phyloP scores from a whole-genome alignment of 106 monocot genomes.

The Dendrobium catenatum region DNA sequence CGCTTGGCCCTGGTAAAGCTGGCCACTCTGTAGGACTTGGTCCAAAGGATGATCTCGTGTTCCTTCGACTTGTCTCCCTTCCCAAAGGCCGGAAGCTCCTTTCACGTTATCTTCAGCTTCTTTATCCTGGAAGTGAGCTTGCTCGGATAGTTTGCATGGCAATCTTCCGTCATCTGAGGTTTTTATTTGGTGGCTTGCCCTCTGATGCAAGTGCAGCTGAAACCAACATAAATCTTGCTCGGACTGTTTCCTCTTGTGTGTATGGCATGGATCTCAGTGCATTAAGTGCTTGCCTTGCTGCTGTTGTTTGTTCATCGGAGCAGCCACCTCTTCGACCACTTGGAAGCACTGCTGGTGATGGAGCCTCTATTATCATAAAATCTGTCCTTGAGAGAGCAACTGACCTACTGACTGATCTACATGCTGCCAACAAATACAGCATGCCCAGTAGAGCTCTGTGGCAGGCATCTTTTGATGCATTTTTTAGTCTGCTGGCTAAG shows the following conservation, averaged over 20 bases:
- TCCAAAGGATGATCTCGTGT: slow-evolving; percentile 81
- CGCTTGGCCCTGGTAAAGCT: slow-evolving; percentile 44
- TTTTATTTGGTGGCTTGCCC: slow-evolving; percentile 74
- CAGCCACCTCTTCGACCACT: slow-evolving; percentile 92
- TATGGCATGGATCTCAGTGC: slow-evolving; percentile 61
- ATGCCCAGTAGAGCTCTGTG: slow-evolving; percentile 52
- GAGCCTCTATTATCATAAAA: slow-evolving; percentile 70
- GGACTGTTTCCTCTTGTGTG: slow-evolving; percentile 54
- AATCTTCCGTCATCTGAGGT: slow-evolving; percentile 76
- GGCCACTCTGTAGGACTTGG: slow-evolving; percentile 46
- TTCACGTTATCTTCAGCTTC: slow-evolving; percentile 59
- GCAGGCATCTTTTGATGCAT: slow-evolving; percentile 94
- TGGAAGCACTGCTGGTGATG: slow-evolving; percentile 85
- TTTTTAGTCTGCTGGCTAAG: slow-evolving; percentile 78
- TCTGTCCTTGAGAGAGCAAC: slow-evolving; percentile 76
- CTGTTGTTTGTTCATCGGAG: slow-evolving; percentile 86
- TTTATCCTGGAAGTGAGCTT: slow-evolving; percentile 67
- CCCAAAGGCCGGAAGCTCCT: slow-evolving; percentile 83
- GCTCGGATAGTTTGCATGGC: slow-evolving; percentile 83
- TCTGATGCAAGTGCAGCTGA: slow-evolving; percentile 52
- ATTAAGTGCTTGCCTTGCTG: slow-evolving; percentile 90
- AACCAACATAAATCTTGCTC: slow-evolving; percentile 49
- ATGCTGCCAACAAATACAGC: slow-evolving; percentile 40
- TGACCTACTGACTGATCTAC: slow-evolving; percentile 45
- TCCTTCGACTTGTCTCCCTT: slow-evolving; percentile 70